Evolutionary conservation across 495 filamentous ascomycete genomes (phyloP).

Genomic region (Astrothelium macrocarpum): DNA sequence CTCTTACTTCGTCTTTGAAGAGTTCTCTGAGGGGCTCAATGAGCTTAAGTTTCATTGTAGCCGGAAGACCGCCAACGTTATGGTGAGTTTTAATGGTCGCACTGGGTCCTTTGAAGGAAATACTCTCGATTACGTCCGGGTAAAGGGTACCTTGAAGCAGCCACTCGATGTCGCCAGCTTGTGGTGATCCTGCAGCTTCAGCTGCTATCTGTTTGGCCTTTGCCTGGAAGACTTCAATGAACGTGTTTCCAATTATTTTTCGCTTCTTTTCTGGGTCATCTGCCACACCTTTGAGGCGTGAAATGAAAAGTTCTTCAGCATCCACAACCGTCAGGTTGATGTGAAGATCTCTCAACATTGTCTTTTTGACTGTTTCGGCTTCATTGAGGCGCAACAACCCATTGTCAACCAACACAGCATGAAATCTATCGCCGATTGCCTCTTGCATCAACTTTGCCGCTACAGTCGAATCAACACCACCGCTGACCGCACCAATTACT

Average conservation of each 20-base stretch:
- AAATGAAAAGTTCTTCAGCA: conserved; percentile 64
- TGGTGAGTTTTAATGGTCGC: conserved; percentile 80
- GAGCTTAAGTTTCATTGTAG: conserved; percentile 52
- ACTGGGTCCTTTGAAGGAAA: conserved; percentile 72
- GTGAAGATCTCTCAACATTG: conserved; percentile 63
- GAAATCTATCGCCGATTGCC: conserved; percentile 78
- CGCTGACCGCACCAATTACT: conserved; percentile 77
- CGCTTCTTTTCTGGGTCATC: conserved; percentile 85
- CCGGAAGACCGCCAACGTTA: conserved; percentile 68
- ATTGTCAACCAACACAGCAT: conserved; percentile 82
- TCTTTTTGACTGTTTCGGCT: conserved; percentile 66
- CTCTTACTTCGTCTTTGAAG: conserved; percentile 77
- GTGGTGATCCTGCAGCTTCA: conserved; percentile 49
- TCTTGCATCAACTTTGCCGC: conserved; percentile 77
- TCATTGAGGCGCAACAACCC: conserved; percentile 83
- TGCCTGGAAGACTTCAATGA: conserved; percentile 83
- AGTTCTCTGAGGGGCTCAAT: conserved; percentile 74
- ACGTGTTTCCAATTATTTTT: conserved; percentile 77
- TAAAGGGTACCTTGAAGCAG: conserved; percentile 82
- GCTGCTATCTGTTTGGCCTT: conserved; percentile 68
- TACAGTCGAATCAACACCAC: conserved; percentile 89
- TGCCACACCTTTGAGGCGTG: conserved; percentile 57
- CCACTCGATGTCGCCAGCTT: conserved; percentile 65
- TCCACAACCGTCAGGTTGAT: conserved; percentile 89
- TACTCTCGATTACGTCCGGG: conserved; percentile 70